Evolutionary conservation across 495 filamentous ascomycete species (phyloP).

Genomic region (Parathielavia hyrcaniae): DNA sequence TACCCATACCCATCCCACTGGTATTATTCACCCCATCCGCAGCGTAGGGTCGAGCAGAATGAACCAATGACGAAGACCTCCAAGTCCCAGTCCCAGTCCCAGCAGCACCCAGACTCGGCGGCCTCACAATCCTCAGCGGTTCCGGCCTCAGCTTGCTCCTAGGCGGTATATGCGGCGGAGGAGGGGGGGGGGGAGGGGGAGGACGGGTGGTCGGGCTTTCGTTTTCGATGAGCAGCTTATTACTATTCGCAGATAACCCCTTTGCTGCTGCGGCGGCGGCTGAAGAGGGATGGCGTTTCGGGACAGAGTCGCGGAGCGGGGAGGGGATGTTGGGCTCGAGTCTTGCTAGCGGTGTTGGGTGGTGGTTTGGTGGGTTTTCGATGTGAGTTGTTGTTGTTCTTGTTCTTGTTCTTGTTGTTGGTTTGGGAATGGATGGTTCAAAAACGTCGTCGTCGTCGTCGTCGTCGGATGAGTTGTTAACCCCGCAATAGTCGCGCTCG

Average conservation of each 20-base stretch:
- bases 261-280: not conserved
- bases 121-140: slow-evolving; percentile 20
- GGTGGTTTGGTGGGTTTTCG: not conserved
- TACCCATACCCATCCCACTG: too few relatives aligned
- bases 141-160: slow-evolving; percentile 28
- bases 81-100: too few relatives aligned
- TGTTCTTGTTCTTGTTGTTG: not conserved
- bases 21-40: too few relatives aligned
- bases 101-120: not conserved
- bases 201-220: not conserved
- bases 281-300: not conserved
- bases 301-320: not conserved
- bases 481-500: slow-evolving; percentile 29
- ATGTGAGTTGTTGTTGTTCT: not conserved
- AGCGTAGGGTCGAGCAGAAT: not conserved
- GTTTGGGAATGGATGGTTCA: not conserved
- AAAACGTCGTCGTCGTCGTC: slow-evolving; percentile 6
- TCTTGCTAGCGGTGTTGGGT: not conserved
- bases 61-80: not conserved
- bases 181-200: not conserved
- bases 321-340: not conserved
- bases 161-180: slow-evolving; percentile 25
- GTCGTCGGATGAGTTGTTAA: not conserved
- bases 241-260: not conserved
- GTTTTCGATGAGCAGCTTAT: slow-evolving; percentile 3